Conservation (phyloP, 1,139 yeast species). For the Geotrichum klebahnii region DNA sequence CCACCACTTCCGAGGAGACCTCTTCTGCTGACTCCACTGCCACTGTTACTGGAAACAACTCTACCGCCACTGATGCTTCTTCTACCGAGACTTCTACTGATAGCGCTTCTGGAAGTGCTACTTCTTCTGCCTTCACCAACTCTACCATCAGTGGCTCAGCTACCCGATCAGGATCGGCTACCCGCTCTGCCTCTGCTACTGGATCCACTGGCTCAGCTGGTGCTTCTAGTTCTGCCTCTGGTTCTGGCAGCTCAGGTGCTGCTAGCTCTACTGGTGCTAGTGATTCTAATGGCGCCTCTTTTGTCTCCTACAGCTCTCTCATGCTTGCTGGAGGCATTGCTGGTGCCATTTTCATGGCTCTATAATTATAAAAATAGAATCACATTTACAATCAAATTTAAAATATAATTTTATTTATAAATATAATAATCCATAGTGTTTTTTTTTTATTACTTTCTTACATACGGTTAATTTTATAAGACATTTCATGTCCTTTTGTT, state of each 20-base stretch:
- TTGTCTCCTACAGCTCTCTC: conserved; percentile 18
- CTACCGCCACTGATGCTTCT: conserved; percentile 18
- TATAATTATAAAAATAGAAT: neutral
- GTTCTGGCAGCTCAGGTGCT: conserved; percentile 9
- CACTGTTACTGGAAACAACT: conserved; percentile 17
- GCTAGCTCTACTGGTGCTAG: conserved; percentile 14
- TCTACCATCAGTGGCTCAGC: conserved; percentile 21
- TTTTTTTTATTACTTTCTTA: neutral
- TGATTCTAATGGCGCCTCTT: conserved; percentile 14
- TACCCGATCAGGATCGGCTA: conserved; percentile 13
- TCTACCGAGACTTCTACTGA: conserved; percentile 20
- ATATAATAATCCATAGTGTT: neutral
- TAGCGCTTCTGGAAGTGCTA: conserved; percentile 19
- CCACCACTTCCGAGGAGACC: conserved; percentile 25
- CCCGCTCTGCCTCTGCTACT: conserved; percentile 18
- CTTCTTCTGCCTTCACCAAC: conserved; percentile 20
- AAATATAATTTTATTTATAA: neutral
- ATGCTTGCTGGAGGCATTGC: conserved; percentile 20
- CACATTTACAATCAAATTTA: neutral
- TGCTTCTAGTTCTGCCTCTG: conserved; percentile 8
- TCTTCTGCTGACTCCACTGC: conserved; percentile 22
- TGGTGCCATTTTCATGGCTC: conserved; percentile 10
- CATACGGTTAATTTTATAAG: no score
- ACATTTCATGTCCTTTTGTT: no score
- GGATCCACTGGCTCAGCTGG: neutral